A percentile compares a stretch with the other conserved stretches of the same genome.
These are phyloP conservation scores for Pholiota adiposa DNA, from an alignment of 1,284 basidiomycete genomes.

Conservation along the genomic window DNA sequence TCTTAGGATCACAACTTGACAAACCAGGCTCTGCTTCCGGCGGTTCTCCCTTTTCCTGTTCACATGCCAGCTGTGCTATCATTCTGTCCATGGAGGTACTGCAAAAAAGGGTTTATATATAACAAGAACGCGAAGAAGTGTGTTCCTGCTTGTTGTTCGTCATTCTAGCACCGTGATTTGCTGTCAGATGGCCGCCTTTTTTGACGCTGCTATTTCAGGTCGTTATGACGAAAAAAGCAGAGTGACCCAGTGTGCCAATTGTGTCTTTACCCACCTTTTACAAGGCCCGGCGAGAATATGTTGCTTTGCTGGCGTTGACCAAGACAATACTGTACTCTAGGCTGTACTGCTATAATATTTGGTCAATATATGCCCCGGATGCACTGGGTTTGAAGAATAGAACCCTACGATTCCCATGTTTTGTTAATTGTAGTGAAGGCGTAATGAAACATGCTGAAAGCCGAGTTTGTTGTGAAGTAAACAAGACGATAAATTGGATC, in stretches of 20 bases:
- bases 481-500: conserved; percentile 5
- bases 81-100: not conserved
- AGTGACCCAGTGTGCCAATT: not conserved
- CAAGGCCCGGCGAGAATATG: not conserved
- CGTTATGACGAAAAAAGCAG: not conserved
- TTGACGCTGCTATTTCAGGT: not conserved
- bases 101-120: not conserved
- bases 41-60: not conserved
- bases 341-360: not conserved
- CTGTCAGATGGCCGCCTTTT: not conserved
- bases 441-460: not conserved
- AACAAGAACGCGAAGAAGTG: not conserved
- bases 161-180: not conserved
- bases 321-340: not conserved
- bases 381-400: not conserved
- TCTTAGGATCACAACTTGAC: not conserved
- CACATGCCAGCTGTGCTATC: not conserved
- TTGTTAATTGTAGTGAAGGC: not conserved
- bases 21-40: not conserved
- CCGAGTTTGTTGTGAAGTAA: not conserved
- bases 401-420: not conserved
- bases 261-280: not conserved
- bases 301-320: not conserved
- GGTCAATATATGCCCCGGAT: not conserved
- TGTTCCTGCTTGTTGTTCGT: not conserved